Evolutionary conservation across 1,284 basidiomycete species (phyloP).

Genomic region (Pseudozyma pruni): DNA sequence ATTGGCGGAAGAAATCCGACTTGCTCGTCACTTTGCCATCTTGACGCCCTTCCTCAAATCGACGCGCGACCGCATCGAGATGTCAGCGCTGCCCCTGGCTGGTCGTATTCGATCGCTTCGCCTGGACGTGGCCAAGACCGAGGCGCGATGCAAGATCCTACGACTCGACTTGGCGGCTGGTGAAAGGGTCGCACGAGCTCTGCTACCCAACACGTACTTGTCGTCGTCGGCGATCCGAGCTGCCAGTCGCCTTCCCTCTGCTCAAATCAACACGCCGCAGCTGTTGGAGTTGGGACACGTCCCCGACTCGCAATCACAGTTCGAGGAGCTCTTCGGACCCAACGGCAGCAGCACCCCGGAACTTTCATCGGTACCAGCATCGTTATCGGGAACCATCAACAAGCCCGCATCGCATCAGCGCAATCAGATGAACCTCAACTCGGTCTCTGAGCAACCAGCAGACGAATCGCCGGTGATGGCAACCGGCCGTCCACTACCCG

Average conservation of each 20-base stretch:
- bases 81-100: conserved; percentile 52
- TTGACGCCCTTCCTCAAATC: conserved; percentile 59
- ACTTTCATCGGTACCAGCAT: conserved; percentile 4
- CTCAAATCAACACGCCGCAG: conserved; percentile 39
- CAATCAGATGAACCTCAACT: conserved; percentile 47
- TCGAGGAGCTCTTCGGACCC: conserved; percentile 46
- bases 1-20: conserved; percentile 52
- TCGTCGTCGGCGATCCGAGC: conserved; percentile 37
- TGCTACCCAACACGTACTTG: conserved; percentile 29
- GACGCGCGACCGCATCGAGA: conserved; percentile 62
- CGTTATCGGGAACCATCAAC: conserved; percentile 21
- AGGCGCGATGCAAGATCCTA: conserved; percentile 46
- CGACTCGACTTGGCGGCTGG: conserved; percentile 48
- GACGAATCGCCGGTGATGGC: conserved; percentile 45
- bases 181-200: conserved; percentile 31
- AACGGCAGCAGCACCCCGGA: conserved; percentile 12
- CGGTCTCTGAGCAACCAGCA: conserved; percentile 41
- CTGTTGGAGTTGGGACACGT: conserved; percentile 35
- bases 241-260: conserved; percentile 24
- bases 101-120: conserved; percentile 46
- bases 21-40: conserved; percentile 60
- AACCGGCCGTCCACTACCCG: conserved; percentile 9
- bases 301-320: conserved; percentile 34
- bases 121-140: conserved; percentile 50
- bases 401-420: conserved; percentile 47